phyloP scores from a whole-genome alignment of 768 basidiomycete species.

The Phylloporus scabripes region DNA sequence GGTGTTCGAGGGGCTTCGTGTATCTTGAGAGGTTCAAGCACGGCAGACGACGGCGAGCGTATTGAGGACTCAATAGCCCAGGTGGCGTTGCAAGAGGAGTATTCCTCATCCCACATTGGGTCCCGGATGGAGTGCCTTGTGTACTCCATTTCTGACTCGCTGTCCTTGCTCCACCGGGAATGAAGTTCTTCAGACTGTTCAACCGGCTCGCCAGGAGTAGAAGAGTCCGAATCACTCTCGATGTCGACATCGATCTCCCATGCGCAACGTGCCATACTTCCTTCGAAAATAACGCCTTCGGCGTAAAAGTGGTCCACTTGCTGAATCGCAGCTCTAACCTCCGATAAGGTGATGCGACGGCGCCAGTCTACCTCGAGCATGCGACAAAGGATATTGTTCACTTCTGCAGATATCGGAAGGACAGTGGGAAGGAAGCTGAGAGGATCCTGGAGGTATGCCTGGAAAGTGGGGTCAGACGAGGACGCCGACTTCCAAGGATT shows the following conservation, averaged over 20 bases:
- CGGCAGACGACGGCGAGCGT: slow-evolving; percentile 40
- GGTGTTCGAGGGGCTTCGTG: slow-evolving; percentile 47
- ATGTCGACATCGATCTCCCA: slow-evolving; percentile 71
- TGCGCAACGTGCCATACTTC: slow-evolving; percentile 70
- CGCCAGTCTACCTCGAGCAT: slow-evolving; percentile 70
- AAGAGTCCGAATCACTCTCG: slow-evolving; percentile 58
- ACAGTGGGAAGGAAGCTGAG: slow-evolving; percentile 76
- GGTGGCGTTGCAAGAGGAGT: slow-evolving; percentile 46
- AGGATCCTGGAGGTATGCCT: slow-evolving; percentile 77
- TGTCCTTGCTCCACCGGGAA: slow-evolving; percentile 58
- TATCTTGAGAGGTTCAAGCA: slow-evolving; percentile 35
- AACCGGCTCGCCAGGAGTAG: slow-evolving; percentile 39
- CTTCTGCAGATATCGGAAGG: slow-evolving; percentile 70
- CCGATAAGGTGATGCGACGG: slow-evolving; percentile 41
- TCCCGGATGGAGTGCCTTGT: slow-evolving; percentile 26
- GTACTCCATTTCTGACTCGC: slow-evolving; percentile 33
- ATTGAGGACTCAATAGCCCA: slow-evolving; percentile 51
- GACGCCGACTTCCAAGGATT: slow-evolving; percentile 96
- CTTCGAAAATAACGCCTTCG: slow-evolving; percentile 71
- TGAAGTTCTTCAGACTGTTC: slow-evolving; percentile 37
- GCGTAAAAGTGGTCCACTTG: slow-evolving; percentile 63
- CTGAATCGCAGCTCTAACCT: slow-evolving; percentile 51
- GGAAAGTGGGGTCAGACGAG: slow-evolving; percentile 79
- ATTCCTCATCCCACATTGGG: slow-evolving; percentile 31
- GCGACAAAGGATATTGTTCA: slow-evolving; percentile 68